Conservation (phyloP, 768 basidiomycete species). For the Boletus eberwhitei region DNA sequence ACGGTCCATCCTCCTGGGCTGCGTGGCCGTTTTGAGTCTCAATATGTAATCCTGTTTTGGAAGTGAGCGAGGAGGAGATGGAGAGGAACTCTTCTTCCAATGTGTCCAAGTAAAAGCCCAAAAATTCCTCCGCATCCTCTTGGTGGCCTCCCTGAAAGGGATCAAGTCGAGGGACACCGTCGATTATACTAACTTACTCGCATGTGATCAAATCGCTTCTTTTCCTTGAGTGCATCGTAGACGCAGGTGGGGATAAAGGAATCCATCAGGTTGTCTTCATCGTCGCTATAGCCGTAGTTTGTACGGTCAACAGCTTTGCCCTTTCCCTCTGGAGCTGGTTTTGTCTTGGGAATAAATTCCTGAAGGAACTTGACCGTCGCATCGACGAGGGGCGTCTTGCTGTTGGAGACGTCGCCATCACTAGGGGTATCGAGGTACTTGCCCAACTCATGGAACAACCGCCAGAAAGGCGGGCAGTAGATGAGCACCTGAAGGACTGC, state of each 20-base stretch:
- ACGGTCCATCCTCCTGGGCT: slow-evolving; percentile 60
- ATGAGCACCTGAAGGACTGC: slow-evolving; percentile 88
- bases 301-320: slow-evolving; percentile 41
- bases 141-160: slow-evolving; percentile 75
- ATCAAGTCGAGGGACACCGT: slow-evolving; percentile 2
- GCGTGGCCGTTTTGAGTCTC: slow-evolving; percentile 13
- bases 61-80: slow-evolving; percentile 52
- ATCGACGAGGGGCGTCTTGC: slow-evolving; percentile 55
- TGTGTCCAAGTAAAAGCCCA: slow-evolving; percentile 95
- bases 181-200: slow-evolving; percentile 48
- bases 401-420: slow-evolving; percentile 25
- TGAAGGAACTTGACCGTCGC: slow-evolving; percentile 72
- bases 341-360: slow-evolving; percentile 54
- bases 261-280: slow-evolving; percentile 51
- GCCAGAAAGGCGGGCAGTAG: slow-evolving; percentile 84
- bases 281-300: slow-evolving; percentile 28
- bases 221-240: slow-evolving; percentile 91
- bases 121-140: slow-evolving; percentile 97
- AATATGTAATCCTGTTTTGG: slow-evolving; percentile 30
- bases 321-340: slow-evolving; percentile 26
- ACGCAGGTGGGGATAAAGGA: slow-evolving; percentile 84
- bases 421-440: slow-evolving; percentile 40
- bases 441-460: slow-evolving; percentile 70
- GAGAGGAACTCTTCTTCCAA: slow-evolving; percentile 87
- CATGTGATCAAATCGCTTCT: slow-evolving; percentile 93